These are phyloP conservation scores for Claviceps pazoutovae DNA, from an alignment of 2,329 filamentous ascomycete species.

Conservation along the genomic window DNA sequence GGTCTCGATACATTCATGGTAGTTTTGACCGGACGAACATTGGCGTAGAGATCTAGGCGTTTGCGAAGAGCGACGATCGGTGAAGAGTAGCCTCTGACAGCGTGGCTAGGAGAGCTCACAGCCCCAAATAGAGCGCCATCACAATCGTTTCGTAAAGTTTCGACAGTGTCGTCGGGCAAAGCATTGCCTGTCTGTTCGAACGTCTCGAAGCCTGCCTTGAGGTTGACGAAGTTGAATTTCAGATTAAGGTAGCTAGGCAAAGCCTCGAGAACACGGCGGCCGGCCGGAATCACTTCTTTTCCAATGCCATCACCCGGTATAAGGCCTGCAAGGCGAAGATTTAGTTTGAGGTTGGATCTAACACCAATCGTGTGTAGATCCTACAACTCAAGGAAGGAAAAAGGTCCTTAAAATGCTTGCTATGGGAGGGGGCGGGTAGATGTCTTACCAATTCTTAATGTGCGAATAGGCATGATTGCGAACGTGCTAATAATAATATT, in stretches of 20 bases:
- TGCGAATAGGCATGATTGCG: conserved; percentile 26
- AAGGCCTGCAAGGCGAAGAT: conserved; percentile 50
- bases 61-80: conserved; percentile 96
- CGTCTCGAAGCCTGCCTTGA: conserved; percentile 83
- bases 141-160: conserved; percentile 78
- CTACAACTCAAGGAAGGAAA: neutral
- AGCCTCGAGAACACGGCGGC: conserved; percentile 80
- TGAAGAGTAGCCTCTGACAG: conserved; percentile 89
- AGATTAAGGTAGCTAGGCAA: conserved; percentile 82
- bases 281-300: conserved; percentile 93
- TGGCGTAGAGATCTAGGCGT: conserved; percentile 87
- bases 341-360: neutral
- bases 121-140: conserved; percentile 94
- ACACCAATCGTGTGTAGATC: neutral
- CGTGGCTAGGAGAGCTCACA: conserved; percentile 78
- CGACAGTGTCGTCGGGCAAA: conserved; percentile 80
- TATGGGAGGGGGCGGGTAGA: neutral
- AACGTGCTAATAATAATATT: neutral
- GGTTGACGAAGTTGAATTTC: conserved; percentile 87
- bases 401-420: neutral
- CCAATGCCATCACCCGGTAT: conserved; percentile 98
- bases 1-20: conserved; percentile 50
- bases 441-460: conserved; percentile 25
- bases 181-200: conserved; percentile 84
- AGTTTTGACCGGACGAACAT: conserved; percentile 90